These are phyloP conservation scores for Collybia nuda DNA, from an alignment of 768 basidiomycete species.

Conservation along the genomic window DNA sequence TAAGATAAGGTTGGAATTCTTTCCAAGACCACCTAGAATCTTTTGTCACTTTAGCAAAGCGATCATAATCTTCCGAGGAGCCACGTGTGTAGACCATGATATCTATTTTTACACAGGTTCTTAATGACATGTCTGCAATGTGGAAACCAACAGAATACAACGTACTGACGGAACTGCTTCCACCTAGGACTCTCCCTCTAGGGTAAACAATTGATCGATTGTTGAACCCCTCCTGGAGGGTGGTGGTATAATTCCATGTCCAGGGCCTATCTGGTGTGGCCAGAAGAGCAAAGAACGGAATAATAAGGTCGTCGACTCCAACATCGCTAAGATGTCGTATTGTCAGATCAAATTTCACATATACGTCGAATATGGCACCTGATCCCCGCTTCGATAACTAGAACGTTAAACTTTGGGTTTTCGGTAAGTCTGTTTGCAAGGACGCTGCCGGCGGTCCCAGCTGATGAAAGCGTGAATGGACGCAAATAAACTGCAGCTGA, in stretches of 20 bases:
- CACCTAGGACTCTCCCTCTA: background rate
- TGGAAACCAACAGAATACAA: background rate
- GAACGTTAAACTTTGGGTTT: slow-evolving; percentile 1
- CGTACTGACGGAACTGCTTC: background rate
- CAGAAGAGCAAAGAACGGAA: background rate
- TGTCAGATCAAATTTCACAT: background rate
- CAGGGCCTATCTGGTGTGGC: background rate
- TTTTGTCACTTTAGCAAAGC: slow-evolving; percentile 22
- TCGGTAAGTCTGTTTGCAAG: slow-evolving; percentile 10
- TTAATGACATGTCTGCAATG: no score
- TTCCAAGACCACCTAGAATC: slow-evolving; percentile 31
- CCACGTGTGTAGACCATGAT: slow-evolving; percentile 23
- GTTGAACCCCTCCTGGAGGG: background rate
- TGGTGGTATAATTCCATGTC: background rate
- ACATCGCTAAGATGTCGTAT: background rate
- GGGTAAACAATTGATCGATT: background rate
- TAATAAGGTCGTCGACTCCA: background rate
- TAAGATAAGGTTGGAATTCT: background rate
- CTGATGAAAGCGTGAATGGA: background rate
- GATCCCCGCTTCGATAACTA: slow-evolving; percentile 8
- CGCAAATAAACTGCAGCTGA: background rate
- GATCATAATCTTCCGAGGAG: slow-evolving; percentile 27
- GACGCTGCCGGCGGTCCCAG: slow-evolving; percentile 11
- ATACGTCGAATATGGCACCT: background rate
- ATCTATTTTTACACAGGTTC: background rate